phyloP scores from a whole-genome alignment of 148 eudicot species.

The Beta vulgaris region DNA sequence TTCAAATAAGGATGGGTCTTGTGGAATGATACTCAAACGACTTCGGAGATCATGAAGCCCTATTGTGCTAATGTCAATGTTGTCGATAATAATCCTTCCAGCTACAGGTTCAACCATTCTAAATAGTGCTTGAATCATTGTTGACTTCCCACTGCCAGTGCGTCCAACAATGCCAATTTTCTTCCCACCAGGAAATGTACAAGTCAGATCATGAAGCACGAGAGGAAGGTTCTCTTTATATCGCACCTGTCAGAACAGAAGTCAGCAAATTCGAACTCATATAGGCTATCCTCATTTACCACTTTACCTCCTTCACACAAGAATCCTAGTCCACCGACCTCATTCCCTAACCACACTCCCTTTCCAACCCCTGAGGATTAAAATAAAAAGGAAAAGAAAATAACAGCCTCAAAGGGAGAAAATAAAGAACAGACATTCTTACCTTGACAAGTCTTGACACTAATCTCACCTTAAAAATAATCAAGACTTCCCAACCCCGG shows the following conservation, averaged over 20 bases:
- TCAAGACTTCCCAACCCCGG: too few species aligned
- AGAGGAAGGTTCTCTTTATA: constrained; percentile 88
- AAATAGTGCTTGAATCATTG: constrained; percentile 86
- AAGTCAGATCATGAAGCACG: constrained; percentile 79
- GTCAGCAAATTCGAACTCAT: constrained; percentile 7
- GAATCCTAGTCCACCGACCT: background rate
- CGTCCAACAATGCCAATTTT: constrained; percentile 97
- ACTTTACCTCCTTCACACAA: background rate
- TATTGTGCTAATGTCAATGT: constrained; percentile 72
- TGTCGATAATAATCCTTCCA: constrained; percentile 82
- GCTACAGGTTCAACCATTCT: constrained; percentile 81
- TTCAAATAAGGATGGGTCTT: constrained; percentile 95
- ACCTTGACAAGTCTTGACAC: too few species aligned
- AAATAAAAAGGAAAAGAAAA: too few species aligned
- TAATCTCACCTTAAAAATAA: too few species aligned
- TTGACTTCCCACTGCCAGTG: constrained; percentile 97
- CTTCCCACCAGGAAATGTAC: constrained; percentile 85
- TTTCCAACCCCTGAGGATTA: too few species aligned
- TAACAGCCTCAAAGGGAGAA: too few species aligned
- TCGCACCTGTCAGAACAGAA: constrained; percentile 53
- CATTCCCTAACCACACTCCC: background rate
- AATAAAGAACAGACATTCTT: too few species aligned
- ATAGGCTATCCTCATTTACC: background rate
- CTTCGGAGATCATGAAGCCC: constrained; percentile 98
- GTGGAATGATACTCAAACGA: constrained; percentile 94